These are phyloP conservation scores for Sextonia rubra DNA, from an alignment of 164 flowering plant species.

Conservation along the genomic window DNA sequence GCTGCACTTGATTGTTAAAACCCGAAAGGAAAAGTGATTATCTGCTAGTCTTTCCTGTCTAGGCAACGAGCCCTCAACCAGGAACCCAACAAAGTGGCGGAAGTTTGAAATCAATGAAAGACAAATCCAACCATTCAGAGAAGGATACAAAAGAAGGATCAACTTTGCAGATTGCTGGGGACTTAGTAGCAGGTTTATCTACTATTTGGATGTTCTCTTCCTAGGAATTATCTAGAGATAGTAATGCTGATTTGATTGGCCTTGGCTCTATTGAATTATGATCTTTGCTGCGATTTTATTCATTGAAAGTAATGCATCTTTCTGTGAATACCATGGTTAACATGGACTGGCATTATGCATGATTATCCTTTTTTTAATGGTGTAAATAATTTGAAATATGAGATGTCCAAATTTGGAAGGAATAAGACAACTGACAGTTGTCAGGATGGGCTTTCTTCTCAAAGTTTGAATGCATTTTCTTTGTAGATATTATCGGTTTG, in stretches of 20 bases:
- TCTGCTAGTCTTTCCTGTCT: not conserved
- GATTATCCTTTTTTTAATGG: not conserved
- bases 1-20: not conserved
- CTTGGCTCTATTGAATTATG: not conserved
- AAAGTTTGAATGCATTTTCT: not conserved
- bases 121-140: slow-evolving; percentile 60
- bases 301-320: not conserved
- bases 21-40: not conserved
- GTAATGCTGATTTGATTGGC: not conserved
- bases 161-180: slow-evolving; percentile 75
- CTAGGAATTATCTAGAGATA: not conserved
- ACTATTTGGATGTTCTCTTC: not conserved
- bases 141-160: slow-evolving; percentile 79
- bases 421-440: not conserved
- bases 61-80: slow-evolving; percentile 97
- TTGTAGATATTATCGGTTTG: not conserved
- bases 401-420: not conserved
- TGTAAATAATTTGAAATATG: not conserved
- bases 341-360: not conserved
- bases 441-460: not conserved
- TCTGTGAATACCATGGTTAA: not conserved
- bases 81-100: slow-evolving; percentile 68
- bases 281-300: not conserved
- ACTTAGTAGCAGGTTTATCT: not conserved
- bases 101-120: slow-evolving; percentile 86